Evolutionary conservation across 108 stramenopile species (phyloP), one percentile per base, ranked within the genome.

Genomic region (Fistulifera solaris): DNA sequence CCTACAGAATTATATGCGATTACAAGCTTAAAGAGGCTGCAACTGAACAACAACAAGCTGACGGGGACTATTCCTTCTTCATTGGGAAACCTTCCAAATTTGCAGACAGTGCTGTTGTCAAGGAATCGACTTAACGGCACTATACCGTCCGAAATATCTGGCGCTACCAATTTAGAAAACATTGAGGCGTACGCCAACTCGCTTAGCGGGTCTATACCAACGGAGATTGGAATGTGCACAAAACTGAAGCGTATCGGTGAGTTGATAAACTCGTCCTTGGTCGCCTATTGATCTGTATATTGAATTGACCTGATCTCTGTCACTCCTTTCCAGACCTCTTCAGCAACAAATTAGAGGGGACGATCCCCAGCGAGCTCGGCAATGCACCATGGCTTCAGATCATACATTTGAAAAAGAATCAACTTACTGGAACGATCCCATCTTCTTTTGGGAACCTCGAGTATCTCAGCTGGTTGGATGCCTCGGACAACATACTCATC

Each of bases 331-430:
- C 31, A 70, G 81, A 83, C 42, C 26, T 77, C 15, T 83, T 77
- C 49, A 73, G 71, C 45, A 83, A 83, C 48, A 46, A 58, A 45
- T 56, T 83, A 27, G 57, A 62, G 2, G 58, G 68, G 15, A 56
- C 68, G 15, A 41, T 75, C 26, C 73, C 73, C 10, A 16, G 21
- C n/a, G 27, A 31, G 18, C 21, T 75, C 11, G 65, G 53, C 10
- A 12, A 16, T 15, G 19, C 69, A 14, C 27, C 25, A 27, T 45
- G 40, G 11, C 62, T 84, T 16, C 77, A 84, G 50, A 78, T 84
- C 31, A 53, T 84, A 16, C 83, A 79, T 62, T 26, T 71, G 19
- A 79, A 84, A 35, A 63, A 55, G n/a, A 80, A 80, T 54, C 49
- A 27, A 5, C 44, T 83, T 8, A 66, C 72, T 12, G 83, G 82